These are phyloP conservation scores for Zygnema circumcarinatum DNA, from an alignment of 139 green algal genomes.

Conservation along the genomic window DNA sequence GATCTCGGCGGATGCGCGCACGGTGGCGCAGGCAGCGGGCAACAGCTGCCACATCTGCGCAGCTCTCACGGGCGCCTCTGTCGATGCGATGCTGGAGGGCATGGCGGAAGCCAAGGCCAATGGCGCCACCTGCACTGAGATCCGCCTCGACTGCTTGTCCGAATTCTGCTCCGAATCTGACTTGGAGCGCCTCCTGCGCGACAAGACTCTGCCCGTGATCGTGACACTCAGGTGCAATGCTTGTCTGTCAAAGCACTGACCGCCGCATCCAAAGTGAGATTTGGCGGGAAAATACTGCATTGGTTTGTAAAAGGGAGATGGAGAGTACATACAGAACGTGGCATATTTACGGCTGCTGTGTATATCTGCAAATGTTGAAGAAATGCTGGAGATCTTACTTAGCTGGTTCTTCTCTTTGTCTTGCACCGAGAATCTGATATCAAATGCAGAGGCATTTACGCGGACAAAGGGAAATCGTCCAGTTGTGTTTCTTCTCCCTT, in stretches of 20 bases:
- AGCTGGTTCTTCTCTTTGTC: too few relatives aligned
- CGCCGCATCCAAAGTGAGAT: neutral
- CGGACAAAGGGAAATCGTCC: too few relatives aligned
- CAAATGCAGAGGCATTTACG: too few relatives aligned
- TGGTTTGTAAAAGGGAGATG: conserved; percentile 13
- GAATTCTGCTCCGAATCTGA: conserved; percentile 22
- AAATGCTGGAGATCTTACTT: too few relatives aligned
- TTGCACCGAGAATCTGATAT: too few relatives aligned
- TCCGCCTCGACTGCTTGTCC: conserved; percentile 45
- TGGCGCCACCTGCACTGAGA: conserved; percentile 37
- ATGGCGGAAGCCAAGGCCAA: conserved; percentile 32
- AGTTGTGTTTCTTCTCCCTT: too few relatives aligned
- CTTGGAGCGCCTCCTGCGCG: conserved; percentile 18
- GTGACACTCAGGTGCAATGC: conserved; percentile 55
- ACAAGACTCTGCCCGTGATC: conserved; percentile 39
- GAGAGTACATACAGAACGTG: too few relatives aligned
- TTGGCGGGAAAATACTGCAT: neutral
- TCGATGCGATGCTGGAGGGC: conserved; percentile 30
- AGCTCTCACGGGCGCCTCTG: conserved; percentile 17
- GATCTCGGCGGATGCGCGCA: neutral
- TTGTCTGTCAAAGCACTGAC: neutral
- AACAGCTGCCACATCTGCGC: conserved; percentile 48
- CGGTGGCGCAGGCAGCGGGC: too few relatives aligned
- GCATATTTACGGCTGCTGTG: too few relatives aligned
- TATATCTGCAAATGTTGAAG: too few relatives aligned